Conservation (phyloP, 202 grass and related monocot species). For the Bolboschoenoplectus hybrid region DNA sequence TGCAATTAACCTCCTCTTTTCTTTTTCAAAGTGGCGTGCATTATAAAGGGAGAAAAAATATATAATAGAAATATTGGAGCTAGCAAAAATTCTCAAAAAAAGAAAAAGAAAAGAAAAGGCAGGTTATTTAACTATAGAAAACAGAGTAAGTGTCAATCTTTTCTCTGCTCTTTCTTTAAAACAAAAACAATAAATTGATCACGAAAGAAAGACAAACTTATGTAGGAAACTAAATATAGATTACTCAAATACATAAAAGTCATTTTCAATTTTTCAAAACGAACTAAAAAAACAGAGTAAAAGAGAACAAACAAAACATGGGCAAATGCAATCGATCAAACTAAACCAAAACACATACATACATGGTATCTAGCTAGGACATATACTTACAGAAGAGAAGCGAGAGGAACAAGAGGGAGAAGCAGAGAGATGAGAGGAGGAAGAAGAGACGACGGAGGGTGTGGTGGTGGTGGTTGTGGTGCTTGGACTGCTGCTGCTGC, state of each 20-base stretch:
- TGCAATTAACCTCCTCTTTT: background rate
- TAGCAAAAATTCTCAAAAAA: background rate
- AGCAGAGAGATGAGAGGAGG: conserved; percentile 40
- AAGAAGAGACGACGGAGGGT: conserved; percentile 36
- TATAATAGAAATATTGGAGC: background rate
- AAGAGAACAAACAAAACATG: background rate
- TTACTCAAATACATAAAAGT: background rate
- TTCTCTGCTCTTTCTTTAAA: background rate
- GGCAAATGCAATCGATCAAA: background rate
- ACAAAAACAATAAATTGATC: background rate
- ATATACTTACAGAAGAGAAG: conserved; percentile 39
- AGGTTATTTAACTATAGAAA: background rate
- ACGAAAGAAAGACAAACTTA: background rate
- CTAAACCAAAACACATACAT: background rate
- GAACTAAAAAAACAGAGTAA: background rate
- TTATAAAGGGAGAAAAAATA: background rate
- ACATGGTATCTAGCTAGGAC: background rate
- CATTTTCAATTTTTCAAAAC: background rate
- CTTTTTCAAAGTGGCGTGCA: background rate
- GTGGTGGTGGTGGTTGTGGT: background rate
- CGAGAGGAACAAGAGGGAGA: conserved; percentile 39
- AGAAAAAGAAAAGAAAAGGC: background rate
- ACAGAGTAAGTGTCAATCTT: background rate
- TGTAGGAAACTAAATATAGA: background rate
- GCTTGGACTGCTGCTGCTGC: background rate